Base-by-base conservation (phyloP, 2,329 filamentous ascomycete species). In the Dactylonectria macrodidyma region DNA sequence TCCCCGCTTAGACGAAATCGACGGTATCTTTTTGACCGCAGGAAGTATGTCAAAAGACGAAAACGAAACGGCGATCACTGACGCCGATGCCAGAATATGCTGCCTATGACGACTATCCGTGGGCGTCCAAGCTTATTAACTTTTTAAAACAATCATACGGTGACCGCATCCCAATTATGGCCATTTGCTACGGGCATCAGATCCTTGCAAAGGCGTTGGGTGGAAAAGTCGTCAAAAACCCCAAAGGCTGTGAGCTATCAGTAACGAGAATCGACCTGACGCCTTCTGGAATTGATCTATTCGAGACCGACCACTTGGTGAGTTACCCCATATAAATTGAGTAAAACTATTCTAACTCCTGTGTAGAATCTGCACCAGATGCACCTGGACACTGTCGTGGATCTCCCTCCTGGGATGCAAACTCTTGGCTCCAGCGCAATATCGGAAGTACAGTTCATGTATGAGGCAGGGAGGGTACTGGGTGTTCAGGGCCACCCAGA, bases 101-200 rank as follows among this genome's bases (percentile, higher is more conserved):
- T 3, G 59, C 59, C 9, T 61, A 61, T 33, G 59, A 61, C 34
- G 48, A 54, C 24, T 46, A 61, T 34, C 59, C 59, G 10, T 61
- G 59, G 59, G 34, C 59, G 8, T 52, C 16, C 4, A 26, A 12
- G 5, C 59, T 61, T 26, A 54, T 61, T 34, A 36, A 46, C 48
- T 61, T 54, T 22, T 12, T 61, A 12, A 44, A 46, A 10, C 24
- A 61, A 5, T 22, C 59, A 16, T 61, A 61, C 30, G 5, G 22
- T 3, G 41, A 30, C 9, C n/a, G 19, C 7, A 46, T 46, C 14
- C 59, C 59, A 1, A 61, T 61, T 3, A 26, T 52, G 26, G 59
- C 59, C 16, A 61, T 61, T 38, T 61, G 59, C 26, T 61, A 61
- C 19, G 59, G 59, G 3, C 59, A 61, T 10, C 59, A 61, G n/a